Evolutionary conservation across 2,329 filamentous ascomycete genomes (phyloP).

Genomic region (Diaporthe aspalathi): DNA sequence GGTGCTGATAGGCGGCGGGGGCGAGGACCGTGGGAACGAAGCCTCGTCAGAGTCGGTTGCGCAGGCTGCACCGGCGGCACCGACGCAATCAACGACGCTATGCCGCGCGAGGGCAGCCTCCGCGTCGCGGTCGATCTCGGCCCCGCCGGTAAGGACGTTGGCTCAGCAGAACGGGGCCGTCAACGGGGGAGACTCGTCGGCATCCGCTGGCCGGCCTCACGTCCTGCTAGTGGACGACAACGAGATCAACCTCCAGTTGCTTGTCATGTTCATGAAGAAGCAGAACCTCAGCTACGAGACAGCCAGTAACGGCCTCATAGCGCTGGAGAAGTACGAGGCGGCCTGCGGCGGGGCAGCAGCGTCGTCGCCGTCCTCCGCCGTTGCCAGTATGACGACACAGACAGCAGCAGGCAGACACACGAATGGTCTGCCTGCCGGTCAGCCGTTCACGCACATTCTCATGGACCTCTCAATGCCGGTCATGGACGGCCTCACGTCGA

Average conservation of each 20-base stretch:
- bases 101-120: background rate
- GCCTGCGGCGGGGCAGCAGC: slow-evolving; percentile 40
- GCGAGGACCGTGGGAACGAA: background rate
- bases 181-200: background rate
- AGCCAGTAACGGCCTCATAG: slow-evolving; percentile 60
- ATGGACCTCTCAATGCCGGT: slow-evolving; percentile 69
- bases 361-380: background rate
- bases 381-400: background rate
- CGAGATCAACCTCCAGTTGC: slow-evolving; percentile 55
- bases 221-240: slow-evolving; percentile 57
- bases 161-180: background rate
- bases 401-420: too few species aligned
- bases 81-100: background rate
- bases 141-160: slow-evolving; percentile 3
- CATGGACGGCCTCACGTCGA: slow-evolving; percentile 63
- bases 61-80: too few species aligned
- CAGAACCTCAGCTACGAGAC: slow-evolving; percentile 54
- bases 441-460: slow-evolving; percentile 50
- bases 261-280: slow-evolving; percentile 56
- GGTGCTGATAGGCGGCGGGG: background rate
- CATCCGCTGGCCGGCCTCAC: slow-evolving; percentile 35
- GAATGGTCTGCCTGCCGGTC: background rate
- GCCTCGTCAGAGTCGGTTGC: slow-evolving; percentile 3
- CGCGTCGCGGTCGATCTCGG: slow-evolving; percentile 20
- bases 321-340: slow-evolving; percentile 56